A percentile compares a stretch with the other conserved stretches of the same genome.
Evolutionary conservation across 176 grass and related monocot genomes (phyloP).

Genomic region (Urochloa ruziziensis): DNA sequence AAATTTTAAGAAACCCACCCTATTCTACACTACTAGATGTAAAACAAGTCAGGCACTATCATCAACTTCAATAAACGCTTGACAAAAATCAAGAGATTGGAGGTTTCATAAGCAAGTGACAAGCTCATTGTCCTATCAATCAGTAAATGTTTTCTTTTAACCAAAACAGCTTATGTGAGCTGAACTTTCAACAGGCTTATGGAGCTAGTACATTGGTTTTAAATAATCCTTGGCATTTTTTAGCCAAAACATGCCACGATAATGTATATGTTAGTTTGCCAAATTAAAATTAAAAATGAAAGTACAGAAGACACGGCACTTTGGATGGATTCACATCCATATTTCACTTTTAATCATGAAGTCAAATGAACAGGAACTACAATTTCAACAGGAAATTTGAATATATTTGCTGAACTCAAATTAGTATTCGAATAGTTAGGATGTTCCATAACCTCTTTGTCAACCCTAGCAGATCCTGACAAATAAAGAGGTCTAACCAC

Average conservation of each 20-base stretch:
- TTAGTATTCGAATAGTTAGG: neutral
- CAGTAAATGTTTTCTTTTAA: neutral
- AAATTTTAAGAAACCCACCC: neutral
- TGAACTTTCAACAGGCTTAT: constrained; percentile 7
- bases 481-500: constrained; percentile 1
- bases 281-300: constrained; percentile 20
- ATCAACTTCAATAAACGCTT: neutral
- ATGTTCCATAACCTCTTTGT: neutral
- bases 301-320: neutral
- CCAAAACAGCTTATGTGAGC: neutral
- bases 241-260: neutral
- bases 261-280: constrained; percentile 4
- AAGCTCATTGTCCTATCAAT: neutral
- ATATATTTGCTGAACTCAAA: neutral
- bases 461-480: constrained; percentile 1
- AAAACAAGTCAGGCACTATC: neutral
- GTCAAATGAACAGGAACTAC: constrained; percentile 9
- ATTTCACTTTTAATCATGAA: neutral
- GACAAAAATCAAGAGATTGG: neutral
- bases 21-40: constrained; percentile 4
- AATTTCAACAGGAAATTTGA: neutral
- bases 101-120: neutral
- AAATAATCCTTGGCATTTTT: neutral
- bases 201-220: neutral
- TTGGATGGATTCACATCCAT: constrained; percentile 6